Conservation (phyloP, 2,329 filamentous ascomycete species). For the Pezicula rhizophila region DNA sequence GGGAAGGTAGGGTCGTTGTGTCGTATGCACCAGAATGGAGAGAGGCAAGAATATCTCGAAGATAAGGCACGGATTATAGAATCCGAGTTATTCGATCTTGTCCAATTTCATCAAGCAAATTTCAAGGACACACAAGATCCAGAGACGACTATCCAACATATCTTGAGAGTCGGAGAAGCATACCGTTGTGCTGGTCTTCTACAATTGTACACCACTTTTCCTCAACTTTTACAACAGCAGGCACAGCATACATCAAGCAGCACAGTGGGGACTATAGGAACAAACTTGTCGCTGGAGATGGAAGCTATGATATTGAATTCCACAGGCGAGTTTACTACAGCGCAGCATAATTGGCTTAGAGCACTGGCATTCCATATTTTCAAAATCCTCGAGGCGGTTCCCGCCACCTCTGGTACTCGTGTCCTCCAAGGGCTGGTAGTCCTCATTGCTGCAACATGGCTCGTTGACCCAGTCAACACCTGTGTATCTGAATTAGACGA, state of each 20-base stretch:
- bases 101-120: not conserved
- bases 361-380: slow-evolving; percentile 3
- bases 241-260: not conserved
- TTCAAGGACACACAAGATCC: slow-evolving; percentile 5
- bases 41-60: not conserved
- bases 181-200: slow-evolving; percentile 8
- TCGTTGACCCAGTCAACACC: not conserved
- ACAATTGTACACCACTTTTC: slow-evolving; percentile 6
- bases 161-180: slow-evolving; percentile 6
- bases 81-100: slow-evolving; percentile 1
- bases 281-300: not conserved
- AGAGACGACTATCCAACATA: slow-evolving; percentile 4
- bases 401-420: slow-evolving; percentile 6
- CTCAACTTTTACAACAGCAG: slow-evolving; percentile 3
- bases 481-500: no score
- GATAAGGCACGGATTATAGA: not conserved
- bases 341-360: slow-evolving; percentile 4
- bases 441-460: slow-evolving; percentile 5
- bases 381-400: slow-evolving; percentile 4
- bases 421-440: slow-evolving; percentile 6
- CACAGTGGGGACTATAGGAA: not conserved
- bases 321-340: not conserved
- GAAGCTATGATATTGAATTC: not conserved
- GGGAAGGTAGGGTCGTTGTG: not conserved
- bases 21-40: no score